phyloP scores from a whole-genome alignment of 768 basidiomycete species.

The Lentinus brumalis region DNA sequence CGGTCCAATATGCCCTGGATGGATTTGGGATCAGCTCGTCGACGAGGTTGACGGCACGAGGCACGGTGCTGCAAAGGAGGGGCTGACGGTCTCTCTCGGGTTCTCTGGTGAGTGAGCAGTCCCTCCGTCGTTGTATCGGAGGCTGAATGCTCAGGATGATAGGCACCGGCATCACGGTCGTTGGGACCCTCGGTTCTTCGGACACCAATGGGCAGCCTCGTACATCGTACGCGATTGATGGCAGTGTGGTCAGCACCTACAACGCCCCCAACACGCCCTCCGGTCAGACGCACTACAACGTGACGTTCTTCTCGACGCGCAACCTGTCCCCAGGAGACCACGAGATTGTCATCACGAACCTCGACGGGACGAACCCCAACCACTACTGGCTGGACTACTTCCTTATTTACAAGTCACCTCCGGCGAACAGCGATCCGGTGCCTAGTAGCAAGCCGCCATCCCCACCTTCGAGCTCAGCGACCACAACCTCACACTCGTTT shows the following conservation, averaged over 20 bases:
- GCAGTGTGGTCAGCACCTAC: not conserved
- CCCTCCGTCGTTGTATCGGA: not conserved
- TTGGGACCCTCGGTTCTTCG: not conserved
- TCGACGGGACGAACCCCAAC: conserved; percentile 9
- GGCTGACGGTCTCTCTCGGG: not conserved
- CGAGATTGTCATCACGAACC: conserved; percentile 6
- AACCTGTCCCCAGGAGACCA: conserved; percentile 1
- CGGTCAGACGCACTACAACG: conserved; percentile 1
- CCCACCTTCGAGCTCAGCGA: not conserved
- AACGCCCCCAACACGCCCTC: not conserved
- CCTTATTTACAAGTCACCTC: not conserved
- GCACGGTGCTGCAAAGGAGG: conserved; percentile 2
- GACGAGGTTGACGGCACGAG: conserved; percentile 7
- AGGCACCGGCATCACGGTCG: not conserved
- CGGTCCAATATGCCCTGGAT: conserved; percentile 12
- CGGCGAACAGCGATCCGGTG: not conserved
- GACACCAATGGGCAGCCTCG: not conserved
- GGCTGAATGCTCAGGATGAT: not conserved
- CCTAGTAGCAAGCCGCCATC: not conserved
- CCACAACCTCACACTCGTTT: not conserved
- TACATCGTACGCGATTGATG: not conserved
- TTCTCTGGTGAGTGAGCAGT: conserved; percentile 6
- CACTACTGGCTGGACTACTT: conserved; percentile 8
- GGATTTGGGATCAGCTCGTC: conserved; percentile 17
- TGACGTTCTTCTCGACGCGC: conserved; percentile 2